Conservation (phyloP, 2,329 filamentous ascomycete species). For the Hypoxylon sp. region DNA sequence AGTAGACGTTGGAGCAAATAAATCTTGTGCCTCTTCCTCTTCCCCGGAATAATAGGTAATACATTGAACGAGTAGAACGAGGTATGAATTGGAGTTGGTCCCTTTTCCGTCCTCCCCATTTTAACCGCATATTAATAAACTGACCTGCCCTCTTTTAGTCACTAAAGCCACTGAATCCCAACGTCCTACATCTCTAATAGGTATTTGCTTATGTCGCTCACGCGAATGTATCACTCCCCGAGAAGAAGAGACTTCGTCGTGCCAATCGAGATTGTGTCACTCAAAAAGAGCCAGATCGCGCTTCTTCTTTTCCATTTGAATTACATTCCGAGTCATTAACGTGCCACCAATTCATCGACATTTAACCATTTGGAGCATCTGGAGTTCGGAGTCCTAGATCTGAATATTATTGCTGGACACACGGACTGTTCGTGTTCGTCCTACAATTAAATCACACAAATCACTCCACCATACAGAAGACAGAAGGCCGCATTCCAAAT, state of each 20-base stretch:
- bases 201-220: constrained; percentile 31
- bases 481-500: constrained; percentile 8
- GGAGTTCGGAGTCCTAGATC: constrained; percentile 3
- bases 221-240: constrained; percentile 15
- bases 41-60: constrained; percentile 35
- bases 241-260: constrained; percentile 8
- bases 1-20: not conserved
- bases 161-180: constrained; percentile 17
- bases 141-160: constrained; percentile 24
- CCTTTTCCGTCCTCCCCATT: constrained; percentile 11
- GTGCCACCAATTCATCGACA: constrained; percentile 11
- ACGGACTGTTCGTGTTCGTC: constrained; percentile 14
- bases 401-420: constrained; percentile 15
- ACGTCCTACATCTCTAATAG: constrained; percentile 34
- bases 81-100: constrained; percentile 6
- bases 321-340: constrained; percentile 20
- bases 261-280: constrained; percentile 19
- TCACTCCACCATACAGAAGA: constrained; percentile 29
- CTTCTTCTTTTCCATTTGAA: constrained; percentile 23
- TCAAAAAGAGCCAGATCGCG: constrained; percentile 22
- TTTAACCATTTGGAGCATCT: not conserved
- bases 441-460: not conserved
- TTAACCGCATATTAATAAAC: constrained; percentile 45
- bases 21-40: constrained; percentile 7
- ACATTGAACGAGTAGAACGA: constrained; percentile 4